Evolutionary conservation across 2,329 filamentous ascomycete genomes (phyloP).

Genomic region (Ophiostoma sp.): DNA sequence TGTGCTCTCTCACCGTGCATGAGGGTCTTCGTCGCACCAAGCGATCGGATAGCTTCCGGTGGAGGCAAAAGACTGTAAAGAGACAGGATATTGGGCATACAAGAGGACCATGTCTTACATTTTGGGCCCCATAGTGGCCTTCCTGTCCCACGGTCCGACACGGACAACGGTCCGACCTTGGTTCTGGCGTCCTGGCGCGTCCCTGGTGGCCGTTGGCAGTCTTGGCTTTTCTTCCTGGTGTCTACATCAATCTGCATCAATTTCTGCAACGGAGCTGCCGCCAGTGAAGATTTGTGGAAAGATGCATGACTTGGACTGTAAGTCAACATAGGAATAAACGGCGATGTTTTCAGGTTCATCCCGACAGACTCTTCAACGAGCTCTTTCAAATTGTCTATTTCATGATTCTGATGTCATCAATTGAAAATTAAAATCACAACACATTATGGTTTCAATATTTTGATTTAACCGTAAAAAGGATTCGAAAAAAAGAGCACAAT

Average conservation of each 20-base stretch:
- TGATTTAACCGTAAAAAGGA: too few species aligned
- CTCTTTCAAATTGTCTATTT: background rate
- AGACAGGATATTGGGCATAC: background rate
- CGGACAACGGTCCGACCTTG: background rate
- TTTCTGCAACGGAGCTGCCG: background rate
- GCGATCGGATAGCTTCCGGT: slow-evolving; percentile 8
- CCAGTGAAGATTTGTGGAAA: background rate
- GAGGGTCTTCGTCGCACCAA: background rate
- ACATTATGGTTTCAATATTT: too few species aligned
- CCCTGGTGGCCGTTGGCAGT: background rate
- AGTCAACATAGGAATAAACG: background rate
- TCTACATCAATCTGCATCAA: background rate
- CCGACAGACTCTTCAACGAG: background rate
- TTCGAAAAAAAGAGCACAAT: too few species aligned
- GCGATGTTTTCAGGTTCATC: too few species aligned
- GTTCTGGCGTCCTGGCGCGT: background rate
- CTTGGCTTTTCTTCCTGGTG: background rate
- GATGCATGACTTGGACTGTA: background rate
- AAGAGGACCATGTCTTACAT: background rate
- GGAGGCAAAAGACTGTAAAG: background rate
- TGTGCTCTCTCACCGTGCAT: background rate
- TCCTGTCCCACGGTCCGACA: background rate
- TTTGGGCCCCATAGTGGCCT: background rate
- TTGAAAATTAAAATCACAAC: too few species aligned
- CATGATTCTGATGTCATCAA: background rate